A percentile compares a stretch with the other conserved stretches of the same genome.
Evolutionary conservation across 2,329 filamentous ascomycete genomes (phyloP).

Genomic region (Penicillium rolfsii): DNA sequence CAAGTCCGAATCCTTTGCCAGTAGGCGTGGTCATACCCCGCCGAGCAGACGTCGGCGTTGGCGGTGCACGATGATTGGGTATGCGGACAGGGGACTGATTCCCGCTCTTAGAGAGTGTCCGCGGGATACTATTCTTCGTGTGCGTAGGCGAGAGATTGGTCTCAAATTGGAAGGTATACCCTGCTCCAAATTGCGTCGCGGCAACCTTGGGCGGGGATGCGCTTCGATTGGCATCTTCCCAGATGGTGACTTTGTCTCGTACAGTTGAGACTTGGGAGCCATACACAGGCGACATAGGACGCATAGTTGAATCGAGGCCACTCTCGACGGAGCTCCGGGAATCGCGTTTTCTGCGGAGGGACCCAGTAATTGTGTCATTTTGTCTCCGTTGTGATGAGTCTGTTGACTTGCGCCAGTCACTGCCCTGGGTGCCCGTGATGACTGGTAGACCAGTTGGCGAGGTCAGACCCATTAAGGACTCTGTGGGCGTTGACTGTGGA

Average conservation of each 20-base stretch:
- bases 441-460: slow-evolving; percentile 21
- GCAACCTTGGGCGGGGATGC: slow-evolving; percentile 19
- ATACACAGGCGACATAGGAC: slow-evolving; percentile 15
- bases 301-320: slow-evolving; percentile 9
- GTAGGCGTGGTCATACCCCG: slow-evolving; percentile 35
- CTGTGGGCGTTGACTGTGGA: slow-evolving; percentile 18
- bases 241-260: slow-evolving; percentile 41
- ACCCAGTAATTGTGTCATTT: slow-evolving; percentile 23
- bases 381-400: slow-evolving; percentile 34
- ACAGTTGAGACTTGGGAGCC: slow-evolving; percentile 20
- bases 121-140: slow-evolving; percentile 21
- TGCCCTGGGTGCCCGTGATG: slow-evolving; percentile 29
- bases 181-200: slow-evolving; percentile 13
- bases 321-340: slow-evolving; percentile 11
- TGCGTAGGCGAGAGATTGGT: slow-evolving; percentile 19
- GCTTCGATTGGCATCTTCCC: slow-evolving; percentile 41
- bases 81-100: slow-evolving; percentile 22
- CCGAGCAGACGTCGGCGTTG: slow-evolving; percentile 22
- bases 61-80: slow-evolving; percentile 15
- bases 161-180: slow-evolving; percentile 19
- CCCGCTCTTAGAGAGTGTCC: slow-evolving; percentile 19
- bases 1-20: slow-evolving; percentile 34
- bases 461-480: slow-evolving; percentile 15
- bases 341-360: slow-evolving; percentile 19
- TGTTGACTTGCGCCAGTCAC: slow-evolving; percentile 34